A percentile compares a stretch with the other conserved stretches of the same genome.
Conservation (phyloP, 768 basidiomycete genomes). For the Kwoniella heveanensis region DNA sequence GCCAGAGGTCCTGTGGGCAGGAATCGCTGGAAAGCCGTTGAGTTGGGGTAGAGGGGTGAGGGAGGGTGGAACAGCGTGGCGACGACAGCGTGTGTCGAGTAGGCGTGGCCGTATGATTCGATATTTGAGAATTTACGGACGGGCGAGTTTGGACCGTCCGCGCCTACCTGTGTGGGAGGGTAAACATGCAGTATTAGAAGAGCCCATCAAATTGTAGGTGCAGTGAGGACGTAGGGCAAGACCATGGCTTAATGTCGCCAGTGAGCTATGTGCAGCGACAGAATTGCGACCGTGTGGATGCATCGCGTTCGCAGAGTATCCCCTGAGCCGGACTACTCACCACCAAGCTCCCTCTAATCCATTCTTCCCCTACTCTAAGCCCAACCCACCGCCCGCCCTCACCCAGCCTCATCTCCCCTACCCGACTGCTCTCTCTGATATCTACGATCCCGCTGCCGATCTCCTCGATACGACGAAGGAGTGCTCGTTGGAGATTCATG, state of each 20-base stretch:
- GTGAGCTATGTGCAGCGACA: no score
- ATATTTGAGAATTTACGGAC: constrained; percentile 85
- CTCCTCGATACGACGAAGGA: constrained; percentile 67
- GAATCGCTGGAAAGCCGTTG: constrained; percentile 89
- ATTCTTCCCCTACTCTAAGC: constrained; percentile 69
- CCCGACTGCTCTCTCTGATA: constrained; percentile 72
- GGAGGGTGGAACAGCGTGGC: constrained; percentile 79
- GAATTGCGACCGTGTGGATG: no score
- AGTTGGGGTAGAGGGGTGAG: constrained; percentile 61
- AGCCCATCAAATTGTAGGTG: no score
- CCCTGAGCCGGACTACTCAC: constrained; percentile 58
- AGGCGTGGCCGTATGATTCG: constrained; percentile 85
- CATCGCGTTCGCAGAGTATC: no score
- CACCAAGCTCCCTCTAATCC: constrained; percentile 71
- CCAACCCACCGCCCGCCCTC: constrained; percentile 72
- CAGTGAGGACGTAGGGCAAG: no score
- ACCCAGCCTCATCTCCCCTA: constrained; percentile 68
- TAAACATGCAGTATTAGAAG: not conserved
- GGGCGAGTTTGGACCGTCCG: constrained; percentile 93
- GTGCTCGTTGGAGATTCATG: constrained; percentile 83
- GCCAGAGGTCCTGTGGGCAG: constrained; percentile 93
- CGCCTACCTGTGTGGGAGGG: constrained; percentile 66
- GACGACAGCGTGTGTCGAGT: constrained; percentile 85
- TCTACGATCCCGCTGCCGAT: constrained; percentile 61
- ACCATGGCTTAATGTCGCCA: no score